A percentile compares a stretch with the other conserved stretches of the same genome.
Evolutionary conservation across 2,329 filamentous ascomycete genomes (phyloP).

Genomic region (Penicillium crustosum): DNA sequence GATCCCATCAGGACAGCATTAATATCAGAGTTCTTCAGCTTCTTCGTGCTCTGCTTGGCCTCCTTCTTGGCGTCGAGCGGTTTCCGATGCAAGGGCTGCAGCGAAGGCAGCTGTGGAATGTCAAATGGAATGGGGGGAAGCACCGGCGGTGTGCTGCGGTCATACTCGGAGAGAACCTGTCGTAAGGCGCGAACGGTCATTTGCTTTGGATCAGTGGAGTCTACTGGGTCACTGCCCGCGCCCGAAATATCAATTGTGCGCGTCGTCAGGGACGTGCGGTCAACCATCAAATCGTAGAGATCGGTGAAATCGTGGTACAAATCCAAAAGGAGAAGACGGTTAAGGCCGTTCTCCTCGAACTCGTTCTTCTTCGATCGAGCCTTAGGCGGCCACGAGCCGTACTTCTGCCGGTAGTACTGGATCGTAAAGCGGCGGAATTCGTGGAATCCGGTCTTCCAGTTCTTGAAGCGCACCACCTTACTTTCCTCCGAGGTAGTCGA

Average conservation of each 20-base stretch:
- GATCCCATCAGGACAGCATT: constrained; percentile 73
- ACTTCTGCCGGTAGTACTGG: constrained; percentile 65
- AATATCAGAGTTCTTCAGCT: constrained; percentile 76
- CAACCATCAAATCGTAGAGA: constrained; percentile 84
- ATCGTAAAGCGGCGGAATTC: constrained; percentile 73
- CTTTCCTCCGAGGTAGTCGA: constrained; percentile 76
- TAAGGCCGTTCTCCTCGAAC: constrained; percentile 81
- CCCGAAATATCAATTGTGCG: constrained; percentile 69
- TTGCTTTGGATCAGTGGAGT: constrained; percentile 50
- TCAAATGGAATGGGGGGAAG: constrained; percentile 91
- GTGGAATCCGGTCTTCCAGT: constrained; percentile 74
- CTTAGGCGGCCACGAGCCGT: constrained; percentile 85
- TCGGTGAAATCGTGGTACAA: constrained; percentile 83
- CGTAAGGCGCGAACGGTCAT: constrained; percentile 70
- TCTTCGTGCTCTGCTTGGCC: constrained; percentile 66
- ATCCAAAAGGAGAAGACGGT: constrained; percentile 75
- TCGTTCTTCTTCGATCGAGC: constrained; percentile 88
- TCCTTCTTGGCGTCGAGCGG: constrained; percentile 71
- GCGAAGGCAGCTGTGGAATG: constrained; percentile 71
- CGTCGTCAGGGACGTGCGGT: constrained; percentile 74
- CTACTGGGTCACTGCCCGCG: constrained; percentile 46
- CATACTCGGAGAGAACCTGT: constrained; percentile 80
- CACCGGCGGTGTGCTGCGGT: constrained; percentile 83
- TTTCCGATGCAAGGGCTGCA: constrained; percentile 64
- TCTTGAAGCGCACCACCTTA: constrained; percentile 76